Evolutionary conservation across 768 basidiomycete genomes (phyloP), one percentile per base, ranked within the genome.

Genomic region (Tremella mesenterica): DNA sequence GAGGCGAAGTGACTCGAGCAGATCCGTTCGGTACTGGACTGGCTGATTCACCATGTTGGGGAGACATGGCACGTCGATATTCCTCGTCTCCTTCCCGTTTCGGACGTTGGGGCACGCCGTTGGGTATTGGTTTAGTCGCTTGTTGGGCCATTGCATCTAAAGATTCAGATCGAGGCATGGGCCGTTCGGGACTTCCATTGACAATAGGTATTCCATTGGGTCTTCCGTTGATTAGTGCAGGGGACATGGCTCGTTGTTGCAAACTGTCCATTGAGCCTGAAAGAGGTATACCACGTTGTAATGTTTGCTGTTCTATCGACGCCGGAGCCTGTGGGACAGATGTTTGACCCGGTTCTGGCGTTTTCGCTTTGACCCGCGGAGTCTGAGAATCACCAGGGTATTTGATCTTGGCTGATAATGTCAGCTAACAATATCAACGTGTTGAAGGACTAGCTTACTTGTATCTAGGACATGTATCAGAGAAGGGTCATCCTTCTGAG

Each of bases 401-500:
- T 38, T 50, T 55, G 38, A 58, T 60, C 43, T 51, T 56, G 23
- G 78, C 75, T 14, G 73, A 64, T 87, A 85, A 7, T 18, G n/a
- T 20, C 27, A 53, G 54, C 27, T 36, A 49, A 8, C n/a, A 38
- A 20, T 28, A 43, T 54, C 49, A 31, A 39, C 48, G 44, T 4
- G 48, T 8, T 6, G 0, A 18, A 20, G 14, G 1, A 13, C 57
- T 36, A 21, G 82, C 88, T 59, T 57, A 92, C 92, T 89, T 7
- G 93, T 96, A 73, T 99, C 95, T 56, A 99, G 79, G 53, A 95
- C 82, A 69, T 96, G 87, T n/a, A 93, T 80, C 45, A 86, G 67
- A 20, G 78, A 80, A 9, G 85, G 82, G 72, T 96, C 89, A 50
- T 95, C 92, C 7, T 79, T 76, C 63, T 82, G 83, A 31, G 80